These are phyloP conservation scores for Tephrocybe sp. DNA, from an alignment of 768 basidiomycete species.

Conservation along the genomic window DNA sequence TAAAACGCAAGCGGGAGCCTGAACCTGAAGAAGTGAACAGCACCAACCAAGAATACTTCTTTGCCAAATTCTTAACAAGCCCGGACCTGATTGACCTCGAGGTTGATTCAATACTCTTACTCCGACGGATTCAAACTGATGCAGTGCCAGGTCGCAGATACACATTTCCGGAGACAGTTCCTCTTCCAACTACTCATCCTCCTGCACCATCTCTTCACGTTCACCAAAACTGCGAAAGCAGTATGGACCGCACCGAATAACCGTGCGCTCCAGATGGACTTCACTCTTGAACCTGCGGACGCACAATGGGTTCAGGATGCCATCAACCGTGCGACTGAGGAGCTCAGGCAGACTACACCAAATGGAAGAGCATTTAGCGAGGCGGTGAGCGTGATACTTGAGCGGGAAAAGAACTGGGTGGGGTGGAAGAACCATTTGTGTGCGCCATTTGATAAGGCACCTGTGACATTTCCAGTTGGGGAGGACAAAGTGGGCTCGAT, in stretches of 20 bases:
- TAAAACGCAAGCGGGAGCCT: slow-evolving; percentile 69
- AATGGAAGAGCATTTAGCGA: slow-evolving; percentile 78
- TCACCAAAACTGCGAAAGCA: slow-evolving; percentile 67
- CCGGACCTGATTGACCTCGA: slow-evolving; percentile 86
- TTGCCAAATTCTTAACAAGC: slow-evolving; percentile 90
- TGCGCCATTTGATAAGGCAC: slow-evolving; percentile 73
- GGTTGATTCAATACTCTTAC: slow-evolving; percentile 40
- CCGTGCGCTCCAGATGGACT: slow-evolving; percentile 81
- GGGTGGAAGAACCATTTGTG: slow-evolving; percentile 88
- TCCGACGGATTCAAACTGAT: not conserved
- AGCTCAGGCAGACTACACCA: slow-evolving; percentile 73
- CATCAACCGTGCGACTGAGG: slow-evolving; percentile 53
- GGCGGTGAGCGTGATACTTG: slow-evolving; percentile 67
- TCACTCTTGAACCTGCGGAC: slow-evolving; percentile 66
- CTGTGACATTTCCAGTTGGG: slow-evolving; percentile 52
- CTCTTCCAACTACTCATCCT: slow-evolving; percentile 82
- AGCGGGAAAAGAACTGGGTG: slow-evolving; percentile 88
- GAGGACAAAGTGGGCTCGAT: slow-evolving; percentile 49
- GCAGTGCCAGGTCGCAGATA: slow-evolving; percentile 72
- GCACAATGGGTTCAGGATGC: slow-evolving; percentile 79
- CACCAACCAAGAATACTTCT: slow-evolving; percentile 71
- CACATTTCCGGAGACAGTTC: slow-evolving; percentile 91
- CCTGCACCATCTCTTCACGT: slow-evolving; percentile 72
- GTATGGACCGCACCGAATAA: slow-evolving; percentile 65
- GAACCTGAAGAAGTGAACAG: slow-evolving; percentile 53